Evolutionary conservation across 2,329 filamentous ascomycete genomes (phyloP), one percentile per base, ranked within the genome.

Genomic region (Hymenoscyphus fraxineus): DNA sequence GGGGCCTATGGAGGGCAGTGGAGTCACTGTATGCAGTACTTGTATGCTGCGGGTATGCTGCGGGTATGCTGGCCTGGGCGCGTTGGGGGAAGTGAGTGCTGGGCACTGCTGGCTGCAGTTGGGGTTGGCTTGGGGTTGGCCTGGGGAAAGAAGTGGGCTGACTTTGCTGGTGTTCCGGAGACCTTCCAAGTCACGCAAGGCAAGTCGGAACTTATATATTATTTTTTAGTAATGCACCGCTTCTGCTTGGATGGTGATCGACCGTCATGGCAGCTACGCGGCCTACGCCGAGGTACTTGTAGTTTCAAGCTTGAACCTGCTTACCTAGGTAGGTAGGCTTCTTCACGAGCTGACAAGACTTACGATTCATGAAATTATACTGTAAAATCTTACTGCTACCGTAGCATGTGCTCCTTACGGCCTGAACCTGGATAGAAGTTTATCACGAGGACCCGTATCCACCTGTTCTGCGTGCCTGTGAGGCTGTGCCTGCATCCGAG

Each of bases 391-490:
- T n/a, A 19, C 4, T 10, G 4, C 5, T 16, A 1, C 16, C n/a
- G 27, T n/a, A 47, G 31, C 44, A 54, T 38, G 31, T 51, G 44
- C 44, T 51, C 22, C n/a, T 19, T 19, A 10, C 44, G 4, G 44
- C 27, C 27, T 27, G 27, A 27, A 27, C 27, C 27, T 27, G 27
- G 27, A 27, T 27, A 27, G 27, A 27, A n/a, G 19, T 22, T 51
- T 19, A 54, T 54, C 59, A 61, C 59, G 59, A 55, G 27, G 31
- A 40, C 59, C 27, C 44, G 27, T 27, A 55, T 44, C 27, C 44
- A 31, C 19, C 35, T 19, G 13, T 4, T n/a, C 40, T 39, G 40
- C 58, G 58, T 60, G 58, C 58, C 58, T 60, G 58, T 27, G 58
- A 51, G 58, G 40, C 58, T 60, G 58, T 27, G 27, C 27, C 27